phyloP scores from a whole-genome alignment of 2,329 filamentous ascomycete species.

The Trichoderma asperellum region DNA sequence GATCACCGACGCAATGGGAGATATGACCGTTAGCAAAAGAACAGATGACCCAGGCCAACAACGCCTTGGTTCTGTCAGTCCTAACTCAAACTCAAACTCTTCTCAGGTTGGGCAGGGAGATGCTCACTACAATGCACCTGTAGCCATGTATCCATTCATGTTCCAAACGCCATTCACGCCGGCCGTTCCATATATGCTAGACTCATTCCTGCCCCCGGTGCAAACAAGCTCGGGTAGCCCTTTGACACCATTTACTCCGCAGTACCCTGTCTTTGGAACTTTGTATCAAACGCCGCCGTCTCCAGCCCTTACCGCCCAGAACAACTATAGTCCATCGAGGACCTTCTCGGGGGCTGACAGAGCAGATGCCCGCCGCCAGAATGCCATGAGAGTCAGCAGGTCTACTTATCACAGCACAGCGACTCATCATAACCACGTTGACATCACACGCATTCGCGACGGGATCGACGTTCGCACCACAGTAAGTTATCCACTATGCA shows the following conservation, averaged over 20 bases:
- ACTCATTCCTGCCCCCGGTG: conserved; percentile 33
- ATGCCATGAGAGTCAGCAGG: conserved; percentile 51
- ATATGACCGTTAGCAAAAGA: conserved; percentile 31
- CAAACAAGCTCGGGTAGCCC: conserved; percentile 32
- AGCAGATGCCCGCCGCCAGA: conserved; percentile 52
- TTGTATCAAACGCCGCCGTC: conserved; percentile 42
- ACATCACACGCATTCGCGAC: conserved; percentile 61
- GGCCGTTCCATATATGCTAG: conserved; percentile 39
- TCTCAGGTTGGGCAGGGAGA: conserved; percentile 27
- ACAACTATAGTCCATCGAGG: conserved; percentile 49
- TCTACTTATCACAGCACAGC: conserved; percentile 52
- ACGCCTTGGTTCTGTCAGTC: conserved; percentile 21
- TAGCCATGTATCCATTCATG: conserved; percentile 43
- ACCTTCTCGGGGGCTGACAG: conserved; percentile 41
- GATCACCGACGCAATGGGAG: conserved; percentile 32
- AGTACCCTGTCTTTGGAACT: conserved; percentile 39
- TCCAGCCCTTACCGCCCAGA: conserved; percentile 42
- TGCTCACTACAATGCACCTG: conserved; percentile 34
- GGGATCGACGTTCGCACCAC: conserved; percentile 77
- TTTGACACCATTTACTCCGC: conserved; percentile 39
- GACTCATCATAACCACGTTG: conserved; percentile 65
- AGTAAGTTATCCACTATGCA: conserved; percentile 47
- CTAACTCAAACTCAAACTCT: conserved; percentile 18
- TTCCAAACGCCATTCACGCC: conserved; percentile 39
- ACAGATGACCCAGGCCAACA: conserved; percentile 27